Percentiles rank a stretch among this genome's conserved stretches.
Conservation (phyloP, 768 basidiomycete species). For the Russula sp. region DNA sequence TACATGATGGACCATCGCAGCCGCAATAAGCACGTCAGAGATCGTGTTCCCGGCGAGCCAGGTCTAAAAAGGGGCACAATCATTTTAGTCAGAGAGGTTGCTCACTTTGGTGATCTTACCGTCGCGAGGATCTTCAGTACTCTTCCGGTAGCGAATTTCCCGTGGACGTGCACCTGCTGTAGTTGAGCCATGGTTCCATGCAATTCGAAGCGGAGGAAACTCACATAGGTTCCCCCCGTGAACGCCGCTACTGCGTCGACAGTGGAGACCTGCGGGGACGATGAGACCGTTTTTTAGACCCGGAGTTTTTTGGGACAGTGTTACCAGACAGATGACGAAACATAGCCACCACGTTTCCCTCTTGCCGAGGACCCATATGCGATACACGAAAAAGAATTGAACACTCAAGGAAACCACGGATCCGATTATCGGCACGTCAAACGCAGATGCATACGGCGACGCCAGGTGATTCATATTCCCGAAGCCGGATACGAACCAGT, state of each 20-base stretch:
- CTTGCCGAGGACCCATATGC: conserved; percentile 22
- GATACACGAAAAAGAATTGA: conserved; percentile 30
- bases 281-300: not conserved
- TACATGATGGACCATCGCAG: conserved; percentile 8
- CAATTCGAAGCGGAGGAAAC: not conserved
- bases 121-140: not conserved
- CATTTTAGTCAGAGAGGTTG: not conserved
- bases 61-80: not conserved
- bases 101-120: not conserved
- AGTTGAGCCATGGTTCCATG: not conserved
- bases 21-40: conserved; percentile 7
- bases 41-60: conserved; percentile 6
- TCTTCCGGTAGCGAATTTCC: not conserved
- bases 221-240: not conserved
- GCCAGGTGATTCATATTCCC: conserved; percentile 25
- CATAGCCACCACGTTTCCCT: not conserved
- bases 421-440: conserved; percentile 27
- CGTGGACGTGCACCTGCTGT: not conserved
- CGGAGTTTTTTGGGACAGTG: no score
- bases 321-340: not conserved
- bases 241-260: not conserved
- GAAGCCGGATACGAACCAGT: conserved; percentile 29
- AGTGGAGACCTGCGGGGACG: not conserved
- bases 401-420: conserved; percentile 25
- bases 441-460: conserved; percentile 20